Percentiles rank a stretch among this genome's conserved stretches.
Evolutionary conservation across 768 basidiomycete species (phyloP).

Genomic region (Mycena chlorophos): DNA sequence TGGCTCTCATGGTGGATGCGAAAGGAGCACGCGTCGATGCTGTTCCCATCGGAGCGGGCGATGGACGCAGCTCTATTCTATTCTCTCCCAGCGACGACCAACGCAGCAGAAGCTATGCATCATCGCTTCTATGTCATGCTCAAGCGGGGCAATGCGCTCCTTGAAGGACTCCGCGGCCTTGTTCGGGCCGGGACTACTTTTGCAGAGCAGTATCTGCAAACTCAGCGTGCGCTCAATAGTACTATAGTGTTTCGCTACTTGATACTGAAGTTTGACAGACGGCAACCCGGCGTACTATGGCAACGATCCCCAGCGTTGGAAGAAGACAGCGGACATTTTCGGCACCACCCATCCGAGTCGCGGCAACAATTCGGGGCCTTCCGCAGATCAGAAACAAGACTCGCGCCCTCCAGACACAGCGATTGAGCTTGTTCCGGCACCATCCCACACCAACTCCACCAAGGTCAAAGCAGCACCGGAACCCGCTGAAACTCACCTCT

Average conservation of each 20-base stretch:
- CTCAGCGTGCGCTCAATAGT: not conserved
- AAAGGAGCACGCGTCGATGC: conserved; percentile 25
- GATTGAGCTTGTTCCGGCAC: not conserved
- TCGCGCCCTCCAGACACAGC: not conserved
- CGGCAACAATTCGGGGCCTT: not conserved
- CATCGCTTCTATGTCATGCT: not conserved
- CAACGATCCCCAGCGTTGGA: not conserved
- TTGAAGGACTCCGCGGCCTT: not conserved
- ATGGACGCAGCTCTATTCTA: not conserved
- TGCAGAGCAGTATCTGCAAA: not conserved
- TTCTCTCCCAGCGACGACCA: not conserved
- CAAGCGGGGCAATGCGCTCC: not conserved
- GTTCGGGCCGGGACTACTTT: not conserved
- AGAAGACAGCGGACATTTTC: not conserved
- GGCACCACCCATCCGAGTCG: not conserved
- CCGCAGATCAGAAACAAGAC: not conserved
- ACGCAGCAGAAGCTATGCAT: not conserved
- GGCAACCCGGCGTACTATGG: not conserved
- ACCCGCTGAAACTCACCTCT: too few relatives aligned
- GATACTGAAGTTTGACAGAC: not conserved
- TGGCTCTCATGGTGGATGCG: conserved; percentile 37
- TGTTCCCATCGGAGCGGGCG: conserved; percentile 9
- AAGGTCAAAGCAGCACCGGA: too few relatives aligned
- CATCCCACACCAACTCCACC: too few relatives aligned
- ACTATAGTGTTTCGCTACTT: not conserved